Evolutionary conservation across 140 eudicot species (phyloP), one percentile per base, ranked within the genome.

Genomic region (Bidens hawaiensis): DNA sequence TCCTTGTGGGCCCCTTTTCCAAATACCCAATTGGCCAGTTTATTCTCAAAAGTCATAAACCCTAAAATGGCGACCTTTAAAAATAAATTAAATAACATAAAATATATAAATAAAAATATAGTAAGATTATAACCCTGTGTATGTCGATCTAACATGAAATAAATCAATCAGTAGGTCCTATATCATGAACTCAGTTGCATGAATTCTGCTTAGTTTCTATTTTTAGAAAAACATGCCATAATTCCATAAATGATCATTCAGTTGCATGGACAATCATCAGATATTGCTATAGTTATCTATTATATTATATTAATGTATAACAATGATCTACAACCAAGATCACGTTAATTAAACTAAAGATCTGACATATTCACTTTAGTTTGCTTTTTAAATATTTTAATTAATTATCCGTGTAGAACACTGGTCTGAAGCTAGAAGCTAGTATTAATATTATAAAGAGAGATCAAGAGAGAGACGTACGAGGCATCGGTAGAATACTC

Each of bases 151-250:
- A 49, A 22, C 30, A 49, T 49, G 28, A 21, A 21, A 49, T n/a
- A n/a, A n/a, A n/a, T n/a, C n/a, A n/a, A n/a, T n/a, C n/a, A n/a
- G n/a, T n/a, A n/a, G n/a, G n/a, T n/a, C n/a, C n/a, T n/a, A n/a
- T n/a, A n/a, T n/a, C n/a, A n/a, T n/a, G n/a, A n/a, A n/a, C n/a
- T 22, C 56, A 21, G 56, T 46, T 58, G 60, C 65, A 57, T 45
- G 75, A 31, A 69, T 59, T 24, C n/a, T 25, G 64, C 55, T 54
- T 9, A 6, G 40, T 69, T 58, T 57, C 58, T 40, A 22, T 69
- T 14, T 69, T 21, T 69, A 58, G 60, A 41, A 28, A 56, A 41
- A 58, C n/a, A 8, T 15, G 40, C 21, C 56, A 49, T 22, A 22
- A 22, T 49, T n/a, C n/a, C n/a, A n/a, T n/a, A n/a, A n/a, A n/a